These are phyloP conservation scores for Paxillus rubicundulus DNA, from an alignment of 768 basidiomycete species.

Conservation along the genomic window DNA sequence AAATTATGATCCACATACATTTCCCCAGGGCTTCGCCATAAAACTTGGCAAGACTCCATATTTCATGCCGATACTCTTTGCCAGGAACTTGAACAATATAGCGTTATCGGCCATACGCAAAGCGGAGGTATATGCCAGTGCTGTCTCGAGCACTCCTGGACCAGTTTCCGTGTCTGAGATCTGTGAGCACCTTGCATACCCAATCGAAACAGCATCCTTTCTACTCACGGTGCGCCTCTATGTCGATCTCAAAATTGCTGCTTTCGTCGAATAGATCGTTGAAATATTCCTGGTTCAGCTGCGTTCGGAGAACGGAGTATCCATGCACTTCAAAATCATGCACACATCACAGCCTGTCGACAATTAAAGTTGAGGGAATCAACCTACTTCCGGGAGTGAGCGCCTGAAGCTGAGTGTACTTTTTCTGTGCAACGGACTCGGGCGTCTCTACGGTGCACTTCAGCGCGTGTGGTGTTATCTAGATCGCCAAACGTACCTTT, in stretches of 20 bases:
- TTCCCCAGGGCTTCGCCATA: conserved; percentile 97
- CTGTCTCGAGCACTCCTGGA: conserved; percentile 85
- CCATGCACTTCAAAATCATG: conserved; percentile 74
- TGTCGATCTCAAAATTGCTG: conserved; percentile 65
- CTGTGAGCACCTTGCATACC: conserved; percentile 2
- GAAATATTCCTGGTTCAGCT: conserved; percentile 88
- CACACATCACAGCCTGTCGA: background rate
- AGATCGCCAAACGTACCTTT: conserved; percentile 52
- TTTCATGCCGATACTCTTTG: conserved; percentile 90
- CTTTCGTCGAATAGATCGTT: conserved; percentile 81
- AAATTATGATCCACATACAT: conserved; percentile 48
- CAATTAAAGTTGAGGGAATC: background rate
- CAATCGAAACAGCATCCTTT: background rate
- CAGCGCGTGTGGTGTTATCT: background rate
- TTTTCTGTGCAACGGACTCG: conserved; percentile 69
- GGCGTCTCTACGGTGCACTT: conserved; percentile 66
- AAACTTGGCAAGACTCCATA: conserved; percentile 90
- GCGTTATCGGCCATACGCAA: conserved; percentile 89
- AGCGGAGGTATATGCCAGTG: conserved; percentile 79
- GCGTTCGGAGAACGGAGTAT: conserved; percentile 89
- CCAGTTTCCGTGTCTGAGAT: conserved; percentile 85
- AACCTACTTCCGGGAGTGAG: conserved; percentile 90
- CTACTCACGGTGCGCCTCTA: conserved; percentile 83
- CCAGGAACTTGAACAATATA: conserved; percentile 85
- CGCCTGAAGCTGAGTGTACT: conserved; percentile 68